A percentile compares a stretch with the other conserved stretches of the same genome.
These are phyloP conservation scores for Paraphaeosphaeria minitans DNA, from an alignment of 2,329 filamentous ascomycete genomes.

Conservation along the genomic window DNA sequence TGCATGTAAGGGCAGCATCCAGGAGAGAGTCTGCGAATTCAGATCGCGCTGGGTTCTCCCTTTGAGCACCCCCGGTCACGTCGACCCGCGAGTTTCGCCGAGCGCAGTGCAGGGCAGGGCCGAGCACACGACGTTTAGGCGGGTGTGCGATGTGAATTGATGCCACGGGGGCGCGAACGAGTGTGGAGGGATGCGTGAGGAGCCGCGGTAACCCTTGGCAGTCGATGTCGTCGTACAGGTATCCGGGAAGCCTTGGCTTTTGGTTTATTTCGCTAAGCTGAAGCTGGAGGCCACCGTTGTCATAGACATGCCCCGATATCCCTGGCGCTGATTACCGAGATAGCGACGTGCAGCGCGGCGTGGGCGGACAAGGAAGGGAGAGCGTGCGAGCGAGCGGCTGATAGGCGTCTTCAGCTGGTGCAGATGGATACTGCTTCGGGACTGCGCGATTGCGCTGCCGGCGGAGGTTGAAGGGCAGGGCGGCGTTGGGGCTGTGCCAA, in stretches of 20 bases:
- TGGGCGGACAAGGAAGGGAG: slow-evolving; percentile 26
- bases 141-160: slow-evolving; percentile 20
- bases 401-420: slow-evolving; percentile 16
- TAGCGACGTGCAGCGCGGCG: slow-evolving; percentile 17
- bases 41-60: slow-evolving; percentile 40
- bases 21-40: slow-evolving; percentile 34
- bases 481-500: slow-evolving; percentile 25
- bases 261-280: slow-evolving; percentile 35
- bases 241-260: slow-evolving; percentile 33
- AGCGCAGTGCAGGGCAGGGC: slow-evolving; percentile 24
- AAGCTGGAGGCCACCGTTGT: slow-evolving; percentile 32
- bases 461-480: background rate
- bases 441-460: slow-evolving; percentile 4
- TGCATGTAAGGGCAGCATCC: slow-evolving; percentile 67
- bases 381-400: slow-evolving; percentile 19
- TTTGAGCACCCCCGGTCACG: slow-evolving; percentile 43
- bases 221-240: slow-evolving; percentile 24
- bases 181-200: slow-evolving; percentile 13
- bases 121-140: slow-evolving; percentile 10
- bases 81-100: slow-evolving; percentile 40
- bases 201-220: slow-evolving; percentile 18
- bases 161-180: slow-evolving; percentile 17
- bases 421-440: slow-evolving; percentile 1
- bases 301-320: slow-evolving; percentile 29
- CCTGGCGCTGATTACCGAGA: slow-evolving; percentile 30